phyloP scores from a whole-genome alignment of 768 basidiomycete genomes.

The Phaeotremella fagi region DNA sequence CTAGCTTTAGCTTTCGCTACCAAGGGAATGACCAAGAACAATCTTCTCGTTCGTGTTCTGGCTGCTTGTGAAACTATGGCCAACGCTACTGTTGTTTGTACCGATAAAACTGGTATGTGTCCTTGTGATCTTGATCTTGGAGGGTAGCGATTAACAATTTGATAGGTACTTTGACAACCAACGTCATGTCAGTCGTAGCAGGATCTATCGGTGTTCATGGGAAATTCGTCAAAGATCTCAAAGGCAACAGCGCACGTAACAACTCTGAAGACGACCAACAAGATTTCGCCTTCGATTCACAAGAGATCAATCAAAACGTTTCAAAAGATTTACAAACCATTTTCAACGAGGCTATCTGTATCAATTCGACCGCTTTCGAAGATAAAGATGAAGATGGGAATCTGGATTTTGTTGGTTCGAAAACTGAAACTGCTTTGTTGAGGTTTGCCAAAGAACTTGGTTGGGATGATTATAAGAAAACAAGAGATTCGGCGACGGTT shows the following conservation, averaged over 20 bases:
- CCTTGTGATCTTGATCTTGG: not conserved
- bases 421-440: constrained; percentile 90
- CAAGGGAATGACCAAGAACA: constrained; percentile 94
- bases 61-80: constrained; percentile 99
- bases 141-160: constrained; percentile 71
- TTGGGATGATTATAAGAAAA: constrained; percentile 68
- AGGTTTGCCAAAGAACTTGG: constrained; percentile 73
- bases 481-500: constrained; percentile 59
- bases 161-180: constrained; percentile 90
- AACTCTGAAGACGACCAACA: constrained; percentile 61
- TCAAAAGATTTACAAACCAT: constrained; percentile 60
- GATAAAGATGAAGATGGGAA: constrained; percentile 60
- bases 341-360: constrained; percentile 77
- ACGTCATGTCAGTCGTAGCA: constrained; percentile 92
- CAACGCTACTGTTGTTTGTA: constrained; percentile 78
- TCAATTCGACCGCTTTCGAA: constrained; percentile 95
- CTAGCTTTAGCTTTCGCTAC: constrained; percentile 96
- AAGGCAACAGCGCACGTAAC: constrained; percentile 64
- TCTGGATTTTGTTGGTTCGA: constrained; percentile 72
- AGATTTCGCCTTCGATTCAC: constrained; percentile 85
- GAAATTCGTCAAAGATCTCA: constrained; percentile 79
- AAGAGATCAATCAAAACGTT: constrained; percentile 62
- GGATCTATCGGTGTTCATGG: constrained; percentile 89
- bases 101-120: constrained; percentile 39
- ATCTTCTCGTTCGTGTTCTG: constrained; percentile 88